phyloP scores from a whole-genome alignment of 176 grass and related monocot species.

The Zizania latifolia region DNA sequence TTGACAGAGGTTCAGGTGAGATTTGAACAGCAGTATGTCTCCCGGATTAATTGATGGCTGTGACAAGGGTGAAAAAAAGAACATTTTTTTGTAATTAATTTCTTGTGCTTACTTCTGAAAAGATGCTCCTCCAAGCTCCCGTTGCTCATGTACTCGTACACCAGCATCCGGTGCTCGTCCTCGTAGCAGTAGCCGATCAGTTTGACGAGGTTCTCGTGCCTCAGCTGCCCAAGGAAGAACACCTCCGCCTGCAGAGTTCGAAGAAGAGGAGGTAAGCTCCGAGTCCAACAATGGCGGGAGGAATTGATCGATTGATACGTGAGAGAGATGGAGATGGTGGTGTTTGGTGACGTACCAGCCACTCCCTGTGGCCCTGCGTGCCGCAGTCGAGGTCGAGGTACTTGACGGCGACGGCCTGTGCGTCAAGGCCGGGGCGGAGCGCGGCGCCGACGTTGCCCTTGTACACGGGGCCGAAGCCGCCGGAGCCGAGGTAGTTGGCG shows the following conservation, averaged over 20 bases:
- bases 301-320: no score
- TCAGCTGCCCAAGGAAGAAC: conserved; percentile 71
- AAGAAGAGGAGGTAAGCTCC: not conserved
- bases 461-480: conserved; percentile 79
- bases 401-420: conserved; percentile 69
- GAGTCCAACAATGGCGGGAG: not conserved
- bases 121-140: conserved; percentile 78
- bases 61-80: not conserved
- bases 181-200: conserved; percentile 81
- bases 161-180: conserved; percentile 80
- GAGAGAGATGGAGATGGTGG: no score
- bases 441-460: conserved; percentile 38
- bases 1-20: conserved; percentile 6
- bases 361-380: conserved; percentile 74
- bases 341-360: conserved; percentile 44
- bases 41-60: not conserved
- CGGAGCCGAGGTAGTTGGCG: conserved; percentile 62
- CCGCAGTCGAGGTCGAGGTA: conserved; percentile 70
- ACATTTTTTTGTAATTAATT: not conserved
- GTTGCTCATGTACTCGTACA: conserved; percentile 69
- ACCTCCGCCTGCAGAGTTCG: conserved; percentile 57
- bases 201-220: conserved; percentile 57
- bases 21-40: not conserved
- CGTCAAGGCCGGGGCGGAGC: conserved; percentile 40
- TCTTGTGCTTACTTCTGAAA: conserved; percentile 53